phyloP scores from a whole-genome alignment of 1,139 yeast species.

The Suzukiozyma palmioleophila region DNA sequence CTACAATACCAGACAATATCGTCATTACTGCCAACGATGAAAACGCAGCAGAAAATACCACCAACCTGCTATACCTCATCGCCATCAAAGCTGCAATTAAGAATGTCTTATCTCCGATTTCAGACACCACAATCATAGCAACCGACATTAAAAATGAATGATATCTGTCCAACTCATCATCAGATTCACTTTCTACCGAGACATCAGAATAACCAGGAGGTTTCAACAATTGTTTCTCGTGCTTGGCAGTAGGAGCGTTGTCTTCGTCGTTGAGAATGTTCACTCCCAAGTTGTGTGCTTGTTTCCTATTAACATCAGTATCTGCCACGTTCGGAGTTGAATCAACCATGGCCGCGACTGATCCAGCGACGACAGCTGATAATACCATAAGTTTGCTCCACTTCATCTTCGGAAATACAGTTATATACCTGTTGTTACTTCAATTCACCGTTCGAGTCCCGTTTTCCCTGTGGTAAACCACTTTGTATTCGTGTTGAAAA shows the following conservation, averaged over 20 bases:
- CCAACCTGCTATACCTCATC: slow-evolving; percentile 79
- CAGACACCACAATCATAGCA: slow-evolving; percentile 89
- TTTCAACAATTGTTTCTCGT: slow-evolving; percentile 13
- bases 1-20: slow-evolving; percentile 81
- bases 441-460: no score
- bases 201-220: slow-evolving; percentile 3
- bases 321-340: slow-evolving; percentile 2
- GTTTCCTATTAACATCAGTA: slow-evolving; percentile 8
- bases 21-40: slow-evolving; percentile 90
- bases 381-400: not conserved
- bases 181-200: slow-evolving; percentile 4
- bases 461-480: no score
- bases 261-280: slow-evolving; percentile 24
- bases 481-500: no score
- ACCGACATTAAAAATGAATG: slow-evolving; percentile 62
- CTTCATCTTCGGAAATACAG: not conserved
- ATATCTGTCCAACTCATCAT: slow-evolving; percentile 23
- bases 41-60: slow-evolving; percentile 86
- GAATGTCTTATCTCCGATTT: slow-evolving; percentile 95
- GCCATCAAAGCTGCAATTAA: slow-evolving; percentile 97
- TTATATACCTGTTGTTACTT: no score
- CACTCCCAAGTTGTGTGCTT: slow-evolving; percentile 20
- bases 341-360: not conserved
- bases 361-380: not conserved
- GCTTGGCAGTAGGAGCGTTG: slow-evolving; percentile 26